Conservation (phyloP, 192 early-diverging fungal species). For the Backusella psychrophila region DNA sequence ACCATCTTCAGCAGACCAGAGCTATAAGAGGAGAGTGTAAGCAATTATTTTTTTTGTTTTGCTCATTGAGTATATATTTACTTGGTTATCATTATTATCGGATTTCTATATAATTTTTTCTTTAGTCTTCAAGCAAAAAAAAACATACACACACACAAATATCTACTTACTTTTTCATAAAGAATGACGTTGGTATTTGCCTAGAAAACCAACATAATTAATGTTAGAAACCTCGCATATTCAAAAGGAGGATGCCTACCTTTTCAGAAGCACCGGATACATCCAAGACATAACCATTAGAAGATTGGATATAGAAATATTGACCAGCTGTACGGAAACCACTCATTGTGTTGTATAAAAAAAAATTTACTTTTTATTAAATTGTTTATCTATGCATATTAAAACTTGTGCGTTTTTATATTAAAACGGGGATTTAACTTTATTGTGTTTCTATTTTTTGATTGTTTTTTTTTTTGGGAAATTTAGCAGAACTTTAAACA, state of each 20-base stretch:
- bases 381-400: background rate
- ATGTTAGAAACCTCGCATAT: background rate
- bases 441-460: background rate
- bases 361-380: background rate
- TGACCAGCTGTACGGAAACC: constrained; percentile 8
- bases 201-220: background rate
- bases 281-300: constrained; percentile 19
- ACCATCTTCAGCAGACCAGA: constrained; percentile 11
- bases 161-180: background rate
- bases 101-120: background rate
- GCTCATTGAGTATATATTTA: background rate
- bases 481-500: background rate
- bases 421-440: background rate
- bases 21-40: constrained; percentile 1
- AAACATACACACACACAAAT: background rate
- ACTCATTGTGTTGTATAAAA: background rate
- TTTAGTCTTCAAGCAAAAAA: background rate
- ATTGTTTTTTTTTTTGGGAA: background rate
- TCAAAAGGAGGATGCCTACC: background rate
- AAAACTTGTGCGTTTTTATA: background rate
- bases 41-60: background rate
- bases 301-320: constrained; percentile 32
- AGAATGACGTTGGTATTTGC: background rate
- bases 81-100: background rate
- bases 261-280: constrained; percentile 14